Evolutionary conservation across 139 green algal species (phyloP).

Genomic region (Mesotaenium endlicherianum): DNA sequence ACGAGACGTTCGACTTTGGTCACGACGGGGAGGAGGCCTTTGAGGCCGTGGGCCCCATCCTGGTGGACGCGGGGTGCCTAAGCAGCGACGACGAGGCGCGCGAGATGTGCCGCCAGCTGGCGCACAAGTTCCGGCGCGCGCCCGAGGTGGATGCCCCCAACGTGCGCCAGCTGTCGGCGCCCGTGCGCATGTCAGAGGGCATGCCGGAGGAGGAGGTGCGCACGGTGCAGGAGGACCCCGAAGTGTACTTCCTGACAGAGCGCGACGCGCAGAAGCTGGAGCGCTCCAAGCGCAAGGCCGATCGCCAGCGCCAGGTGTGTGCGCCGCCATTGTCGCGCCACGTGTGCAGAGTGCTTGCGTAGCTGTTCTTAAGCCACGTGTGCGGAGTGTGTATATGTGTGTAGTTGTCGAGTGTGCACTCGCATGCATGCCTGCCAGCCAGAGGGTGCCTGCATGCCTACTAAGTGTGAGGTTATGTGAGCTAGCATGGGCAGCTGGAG

Average conservation of each 20-base stretch:
- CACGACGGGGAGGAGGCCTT: background rate
- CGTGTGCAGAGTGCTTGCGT: background rate
- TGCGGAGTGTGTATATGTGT: too few relatives aligned
- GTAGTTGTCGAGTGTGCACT: too few relatives aligned
- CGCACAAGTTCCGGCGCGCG: background rate
- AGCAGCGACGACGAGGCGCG: background rate
- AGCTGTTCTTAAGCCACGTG: background rate
- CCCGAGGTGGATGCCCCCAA: background rate
- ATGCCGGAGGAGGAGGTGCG: slow-evolving; percentile 30
- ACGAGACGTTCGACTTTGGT: slow-evolving; percentile 36
- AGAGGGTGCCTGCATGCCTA: too few relatives aligned
- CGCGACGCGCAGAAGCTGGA: slow-evolving; percentile 44
- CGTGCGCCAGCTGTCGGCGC: slow-evolving; percentile 6
- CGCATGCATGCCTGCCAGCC: too few relatives aligned
- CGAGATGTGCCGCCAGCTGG: slow-evolving; percentile 4
- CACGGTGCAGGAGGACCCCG: slow-evolving; percentile 5
- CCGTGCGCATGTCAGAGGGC: slow-evolving; percentile 30
- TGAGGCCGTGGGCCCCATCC: slow-evolving; percentile 31
- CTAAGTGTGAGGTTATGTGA: too few relatives aligned
- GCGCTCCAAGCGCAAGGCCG: slow-evolving; percentile 37
- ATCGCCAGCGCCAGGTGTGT: slow-evolving; percentile 38
- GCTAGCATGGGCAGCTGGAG: too few relatives aligned
- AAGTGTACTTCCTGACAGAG: slow-evolving; percentile 36
- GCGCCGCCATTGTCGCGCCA: too few relatives aligned
- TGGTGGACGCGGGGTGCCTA: slow-evolving; percentile 11